Evolutionary conservation across 1,284 basidiomycete species (phyloP).

Genomic region (Apiotrichum akiyoshidainum): DNA sequence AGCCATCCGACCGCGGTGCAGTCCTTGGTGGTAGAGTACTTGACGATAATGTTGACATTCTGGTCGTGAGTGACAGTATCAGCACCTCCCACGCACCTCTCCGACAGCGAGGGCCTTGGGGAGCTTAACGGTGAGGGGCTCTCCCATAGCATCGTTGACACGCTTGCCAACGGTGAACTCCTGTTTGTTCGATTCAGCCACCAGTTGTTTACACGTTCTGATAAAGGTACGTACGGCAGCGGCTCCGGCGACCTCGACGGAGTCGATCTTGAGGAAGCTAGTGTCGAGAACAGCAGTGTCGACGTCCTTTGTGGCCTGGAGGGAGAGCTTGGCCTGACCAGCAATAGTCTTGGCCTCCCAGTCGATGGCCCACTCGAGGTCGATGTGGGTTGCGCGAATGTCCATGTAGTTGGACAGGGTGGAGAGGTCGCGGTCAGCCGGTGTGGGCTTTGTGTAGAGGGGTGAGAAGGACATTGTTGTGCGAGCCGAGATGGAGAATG

Average conservation of each 20-base stretch:
- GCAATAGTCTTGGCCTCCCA: constrained; percentile 65
- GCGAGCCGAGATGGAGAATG: constrained; percentile 35
- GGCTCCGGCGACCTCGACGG: constrained; percentile 59
- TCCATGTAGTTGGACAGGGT: constrained; percentile 76
- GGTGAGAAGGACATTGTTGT: constrained; percentile 35
- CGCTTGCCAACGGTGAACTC: constrained; percentile 58
- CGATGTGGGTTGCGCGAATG: constrained; percentile 65
- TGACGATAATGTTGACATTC: constrained; percentile 60
- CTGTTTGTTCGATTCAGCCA: constrained; percentile 32
- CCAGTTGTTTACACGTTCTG: not conserved
- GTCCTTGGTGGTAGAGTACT: constrained; percentile 70
- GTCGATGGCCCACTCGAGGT: constrained; percentile 80
- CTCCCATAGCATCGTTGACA: constrained; percentile 46
- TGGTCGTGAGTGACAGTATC: constrained; percentile 44
- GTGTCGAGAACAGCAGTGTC: constrained; percentile 76
- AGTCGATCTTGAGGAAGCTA: constrained; percentile 64
- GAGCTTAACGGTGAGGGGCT: constrained; percentile 49
- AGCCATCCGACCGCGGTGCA: constrained; percentile 94
- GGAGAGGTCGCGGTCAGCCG: constrained; percentile 59
- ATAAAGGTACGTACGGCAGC: constrained; percentile 53
- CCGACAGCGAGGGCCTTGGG: constrained; percentile 28
- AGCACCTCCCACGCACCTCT: constrained; percentile 51
- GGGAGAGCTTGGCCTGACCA: constrained; percentile 64
- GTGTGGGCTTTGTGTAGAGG: constrained; percentile 16
- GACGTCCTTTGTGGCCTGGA: constrained; percentile 59